Conservation (phyloP, 2,329 filamentous ascomycete species). For the Sarocladiaceae sp. region DNA sequence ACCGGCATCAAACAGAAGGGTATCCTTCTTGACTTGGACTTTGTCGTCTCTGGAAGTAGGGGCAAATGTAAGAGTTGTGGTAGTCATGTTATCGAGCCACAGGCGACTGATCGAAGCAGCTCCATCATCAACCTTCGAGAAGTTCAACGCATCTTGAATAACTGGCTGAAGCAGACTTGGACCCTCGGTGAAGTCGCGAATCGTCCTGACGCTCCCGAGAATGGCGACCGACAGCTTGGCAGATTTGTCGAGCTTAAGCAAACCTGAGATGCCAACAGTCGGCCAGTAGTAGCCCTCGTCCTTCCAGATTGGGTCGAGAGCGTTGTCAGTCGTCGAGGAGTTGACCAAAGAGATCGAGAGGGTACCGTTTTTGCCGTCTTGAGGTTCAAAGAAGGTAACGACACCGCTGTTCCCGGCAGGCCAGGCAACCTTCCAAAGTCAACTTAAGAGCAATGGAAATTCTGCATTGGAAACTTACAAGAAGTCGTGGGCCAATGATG, state of each 20-base stretch:
- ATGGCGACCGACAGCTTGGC: constrained; percentile 50
- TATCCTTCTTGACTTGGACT: constrained; percentile 31
- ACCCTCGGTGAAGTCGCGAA: constrained; percentile 57
- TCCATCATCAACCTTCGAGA: constrained; percentile 30
- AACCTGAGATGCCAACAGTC: constrained; percentile 45
- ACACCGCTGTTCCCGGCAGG: constrained; percentile 59
- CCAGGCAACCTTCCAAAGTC: constrained; percentile 43
- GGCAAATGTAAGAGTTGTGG: constrained; percentile 43
- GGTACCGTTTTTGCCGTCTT: constrained; percentile 45
- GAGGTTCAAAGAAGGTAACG: constrained; percentile 48
- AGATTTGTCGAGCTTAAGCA: constrained; percentile 51
- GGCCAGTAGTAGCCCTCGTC: constrained; percentile 23
- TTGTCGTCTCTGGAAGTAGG: constrained; percentile 22
- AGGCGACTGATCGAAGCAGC: constrained; percentile 43
- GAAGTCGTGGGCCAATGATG: constrained; percentile 49
- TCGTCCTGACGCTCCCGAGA: constrained; percentile 55
- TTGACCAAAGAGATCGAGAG: constrained; percentile 48
- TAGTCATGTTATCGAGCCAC: constrained; percentile 59
- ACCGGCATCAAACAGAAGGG: constrained; percentile 42
- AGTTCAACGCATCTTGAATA: constrained; percentile 48
- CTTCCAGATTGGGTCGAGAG: constrained; percentile 39
- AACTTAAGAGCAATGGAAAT: neutral
- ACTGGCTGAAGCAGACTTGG: constrained; percentile 41
- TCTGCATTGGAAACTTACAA: constrained; percentile 5
- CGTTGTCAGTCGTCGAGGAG: constrained; percentile 33